phyloP scores from a whole-genome alignment of 352 stramenopile genomes.

The Vaucheria bursata region DNA sequence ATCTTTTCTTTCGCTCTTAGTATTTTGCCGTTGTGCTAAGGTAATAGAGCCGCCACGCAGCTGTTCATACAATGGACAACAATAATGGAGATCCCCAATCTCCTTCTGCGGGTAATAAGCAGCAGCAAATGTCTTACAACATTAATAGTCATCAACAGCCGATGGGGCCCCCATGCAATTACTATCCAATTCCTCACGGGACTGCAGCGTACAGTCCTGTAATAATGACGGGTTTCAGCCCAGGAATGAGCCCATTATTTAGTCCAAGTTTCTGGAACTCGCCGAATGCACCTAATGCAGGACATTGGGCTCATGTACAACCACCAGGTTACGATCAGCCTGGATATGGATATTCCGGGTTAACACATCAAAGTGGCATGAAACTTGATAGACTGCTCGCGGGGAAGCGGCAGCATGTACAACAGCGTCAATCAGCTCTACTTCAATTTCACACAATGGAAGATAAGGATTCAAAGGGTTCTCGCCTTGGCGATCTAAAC shows the following conservation, averaged over 20 bases:
- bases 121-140: too few relatives aligned
- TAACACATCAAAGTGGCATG: not conserved
- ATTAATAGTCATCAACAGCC: too few relatives aligned
- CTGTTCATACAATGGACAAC: too few relatives aligned
- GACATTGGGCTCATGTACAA: not conserved
- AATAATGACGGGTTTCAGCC: not conserved
- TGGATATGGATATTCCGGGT: not conserved
- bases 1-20: too few relatives aligned
- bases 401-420: not conserved
- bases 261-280: not conserved
- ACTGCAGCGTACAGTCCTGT: not conserved
- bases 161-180: too few relatives aligned
- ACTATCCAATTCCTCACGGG: too few relatives aligned
- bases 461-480: not conserved
- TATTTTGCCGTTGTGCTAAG: too few relatives aligned
- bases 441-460: not conserved
- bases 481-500: not conserved
- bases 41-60: too few relatives aligned
- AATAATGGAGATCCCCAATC: too few relatives aligned
- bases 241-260: not conserved
- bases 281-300: not conserved
- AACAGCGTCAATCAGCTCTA: not conserved
- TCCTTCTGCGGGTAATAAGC: too few relatives aligned
- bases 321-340: not conserved
- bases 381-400: slow-evolving; percentile 2